Percentiles rank a stretch among this genome's conserved stretches.
Evolutionary conservation across 2,329 filamentous ascomycete species (phyloP).

Genomic region (Epichloe gansuensis): DNA sequence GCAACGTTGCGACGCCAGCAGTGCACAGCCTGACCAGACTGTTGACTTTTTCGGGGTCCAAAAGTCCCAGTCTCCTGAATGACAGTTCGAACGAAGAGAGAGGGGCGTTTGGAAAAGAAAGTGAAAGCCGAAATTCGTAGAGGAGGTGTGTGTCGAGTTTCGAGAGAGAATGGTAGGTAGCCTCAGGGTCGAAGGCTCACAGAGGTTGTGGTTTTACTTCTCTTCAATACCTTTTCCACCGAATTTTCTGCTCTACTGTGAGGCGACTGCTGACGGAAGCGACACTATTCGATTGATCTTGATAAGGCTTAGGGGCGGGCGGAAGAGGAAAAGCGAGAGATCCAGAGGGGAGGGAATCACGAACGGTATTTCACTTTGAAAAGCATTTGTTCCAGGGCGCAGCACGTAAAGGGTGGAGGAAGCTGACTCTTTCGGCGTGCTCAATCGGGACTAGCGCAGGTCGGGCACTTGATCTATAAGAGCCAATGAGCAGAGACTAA

Average conservation of each 20-base stretch:
- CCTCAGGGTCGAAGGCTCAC: neutral
- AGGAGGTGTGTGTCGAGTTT: neutral
- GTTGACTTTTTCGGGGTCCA: neutral
- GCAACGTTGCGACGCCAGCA: neutral
- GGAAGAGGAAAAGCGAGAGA: slow-evolving; percentile 6
- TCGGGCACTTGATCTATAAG: neutral
- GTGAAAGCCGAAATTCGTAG: neutral
- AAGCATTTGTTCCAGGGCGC: slow-evolving; percentile 16
- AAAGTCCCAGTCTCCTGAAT: neutral
- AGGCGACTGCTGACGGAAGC: neutral
- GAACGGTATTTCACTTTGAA: slow-evolving; percentile 22
- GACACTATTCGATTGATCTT: neutral
- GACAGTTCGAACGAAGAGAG: neutral
- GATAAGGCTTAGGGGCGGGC: slow-evolving; percentile 7
- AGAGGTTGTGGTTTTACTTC: neutral
- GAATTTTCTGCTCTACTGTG: neutral
- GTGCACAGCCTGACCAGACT: too few relatives aligned
- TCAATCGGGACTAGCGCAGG: slow-evolving; percentile 24
- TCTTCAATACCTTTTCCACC: neutral
- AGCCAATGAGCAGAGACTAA: slow-evolving; percentile 17
- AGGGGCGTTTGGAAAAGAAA: neutral
- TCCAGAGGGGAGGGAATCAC: slow-evolving; percentile 19
- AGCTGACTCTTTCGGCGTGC: slow-evolving; percentile 34
- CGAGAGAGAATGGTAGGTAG: neutral
- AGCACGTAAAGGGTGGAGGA: slow-evolving; percentile 16